Evolutionary conservation across 2,329 filamentous ascomycete genomes (phyloP).

Genomic region (Knufia petricola): DNA sequence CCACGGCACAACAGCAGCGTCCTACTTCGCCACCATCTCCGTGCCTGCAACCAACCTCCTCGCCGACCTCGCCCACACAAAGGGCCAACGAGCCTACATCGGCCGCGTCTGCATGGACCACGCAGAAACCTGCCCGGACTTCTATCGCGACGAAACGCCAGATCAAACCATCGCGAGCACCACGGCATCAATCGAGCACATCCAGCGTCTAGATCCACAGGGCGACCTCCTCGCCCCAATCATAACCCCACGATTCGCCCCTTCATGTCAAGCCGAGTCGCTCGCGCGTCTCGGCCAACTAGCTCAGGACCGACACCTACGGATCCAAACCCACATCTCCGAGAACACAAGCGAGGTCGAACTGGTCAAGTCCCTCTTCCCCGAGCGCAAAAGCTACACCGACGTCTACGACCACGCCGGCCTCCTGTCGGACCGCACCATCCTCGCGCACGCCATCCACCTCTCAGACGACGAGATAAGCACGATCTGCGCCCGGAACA

Average conservation of each 20-base stretch:
- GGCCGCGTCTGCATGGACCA: slow-evolving; percentile 94
- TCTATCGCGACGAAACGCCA: slow-evolving; percentile 66
- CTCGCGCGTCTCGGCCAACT: slow-evolving; percentile 57
- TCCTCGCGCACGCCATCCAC: slow-evolving; percentile 80
- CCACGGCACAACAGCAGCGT: slow-evolving; percentile 84
- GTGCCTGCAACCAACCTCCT: slow-evolving; percentile 84
- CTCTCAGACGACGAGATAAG: slow-evolving; percentile 56
- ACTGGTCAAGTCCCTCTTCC: slow-evolving; percentile 63
- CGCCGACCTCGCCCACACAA: slow-evolving; percentile 65
- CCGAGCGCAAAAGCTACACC: slow-evolving; percentile 55
- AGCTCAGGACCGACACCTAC: slow-evolving; percentile 47
- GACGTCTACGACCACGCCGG: slow-evolving; percentile 66
- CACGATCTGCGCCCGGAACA: slow-evolving; percentile 51
- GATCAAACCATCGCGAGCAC: slow-evolving; percentile 50
- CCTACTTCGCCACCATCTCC: slow-evolving; percentile 90
- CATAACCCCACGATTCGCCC: slow-evolving; percentile 60
- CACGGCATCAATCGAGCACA: slow-evolving; percentile 53
- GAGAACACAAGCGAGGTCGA: slow-evolving; percentile 68
- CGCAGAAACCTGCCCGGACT: slow-evolving; percentile 53
- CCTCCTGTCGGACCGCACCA: slow-evolving; percentile 61
- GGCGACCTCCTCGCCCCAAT: slow-evolving; percentile 60
- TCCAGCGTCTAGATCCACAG: slow-evolving; percentile 56
- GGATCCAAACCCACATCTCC: slow-evolving; percentile 77
- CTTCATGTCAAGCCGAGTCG: slow-evolving; percentile 43
- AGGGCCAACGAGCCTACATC: slow-evolving; percentile 81